Evolutionary conservation across 345 rosid genomes (phyloP), one percentile per base, ranked within the genome.

Genomic region (Microcos paniculata): DNA sequence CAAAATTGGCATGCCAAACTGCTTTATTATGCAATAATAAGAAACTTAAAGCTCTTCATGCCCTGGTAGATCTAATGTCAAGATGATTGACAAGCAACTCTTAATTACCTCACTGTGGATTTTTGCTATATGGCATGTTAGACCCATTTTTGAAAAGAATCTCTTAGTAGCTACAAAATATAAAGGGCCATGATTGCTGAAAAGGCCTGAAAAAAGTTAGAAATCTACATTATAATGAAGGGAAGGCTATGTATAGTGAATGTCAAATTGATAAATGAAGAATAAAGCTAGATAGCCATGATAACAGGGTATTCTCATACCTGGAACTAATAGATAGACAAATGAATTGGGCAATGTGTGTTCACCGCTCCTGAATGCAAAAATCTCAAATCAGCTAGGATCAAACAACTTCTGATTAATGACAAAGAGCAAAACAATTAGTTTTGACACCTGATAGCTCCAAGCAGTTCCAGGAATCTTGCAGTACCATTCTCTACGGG

Each of bases 271-370:
- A 62, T 52, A 28, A 70, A 35, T 21, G 24, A 49, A 61, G 23
- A 48, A 53, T 24, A 28, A 67, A 62, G 43, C 3, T 38, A 43
- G 55, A 69, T 61, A 40, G 40, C 56, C 23, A 52, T 42, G 16
- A 21, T 28, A 31, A 49, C 59, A 38, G 51, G 55, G 59, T 72
- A 56, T 51, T 80, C 31, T 62, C 58, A 51, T 70, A 84, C 96
- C 93, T 78, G 93, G 96, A 76, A 91, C 86, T 70, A 91, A 74
- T 56, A 91, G 84, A 85, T 91, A 91, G 67, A 89, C 88, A 73
- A 79, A 89, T 38, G 88, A 79, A 76, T 88, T 63, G 1, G 90
- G 91, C 66, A 89, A 84, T 18, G 26, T 77, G 80, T 91, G 92
- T 84, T 89, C 86, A 55, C 92, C 90, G 35, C 85, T 87, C 88